Evolutionary conservation across 2,329 filamentous ascomycete species (phyloP), one percentile per base, ranked within the genome.

Genomic region (Aureobasidium sp.): DNA sequence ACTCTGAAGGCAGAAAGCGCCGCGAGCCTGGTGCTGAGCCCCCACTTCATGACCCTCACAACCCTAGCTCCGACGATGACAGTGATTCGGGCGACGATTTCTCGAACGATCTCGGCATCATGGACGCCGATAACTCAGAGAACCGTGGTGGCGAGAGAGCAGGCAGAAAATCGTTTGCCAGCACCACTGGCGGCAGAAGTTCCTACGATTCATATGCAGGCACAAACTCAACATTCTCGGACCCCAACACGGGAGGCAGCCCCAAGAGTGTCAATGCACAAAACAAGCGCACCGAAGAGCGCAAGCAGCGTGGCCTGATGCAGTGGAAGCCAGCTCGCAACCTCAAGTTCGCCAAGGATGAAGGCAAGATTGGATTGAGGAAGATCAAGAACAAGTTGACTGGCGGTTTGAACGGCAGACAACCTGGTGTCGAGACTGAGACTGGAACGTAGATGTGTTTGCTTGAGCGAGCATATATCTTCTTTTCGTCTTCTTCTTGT

Each of bases 321-420:
- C 93, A 97, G 74, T 97, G 92, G 91, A 89, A 86, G 70, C 92
- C 93, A 0, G 89, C 92, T 72, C 82, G 93, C 44, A 96, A 96
- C 71, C 79, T 85, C 24, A 85, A 86, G 67, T 97, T 97, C 73
- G 92, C 87, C 47, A 96, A 94, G 76, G 82, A 97, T 69, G 90
- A 97, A 78, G 85, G 89, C 0, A 87, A 88, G 69, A 92, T 87
- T 75, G 90, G 89, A 0, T 74, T 91, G 5, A 81, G 86, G 48
- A 90, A 89, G 72, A 76, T 95, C 61, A 89, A 87, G 73, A 88
- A 89, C 69, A 86, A 90, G 71, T 81, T 94, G 11, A 87, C 86
- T 37, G 82, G 84, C 22, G 79, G 79, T 29, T 75, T 97, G 70
- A 85, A 85, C 44, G 93, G 93, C 1, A 81, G 93, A 64, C 87